Conservation (phyloP, 257 asterid species). For the Gentiana dahurica region DNA sequence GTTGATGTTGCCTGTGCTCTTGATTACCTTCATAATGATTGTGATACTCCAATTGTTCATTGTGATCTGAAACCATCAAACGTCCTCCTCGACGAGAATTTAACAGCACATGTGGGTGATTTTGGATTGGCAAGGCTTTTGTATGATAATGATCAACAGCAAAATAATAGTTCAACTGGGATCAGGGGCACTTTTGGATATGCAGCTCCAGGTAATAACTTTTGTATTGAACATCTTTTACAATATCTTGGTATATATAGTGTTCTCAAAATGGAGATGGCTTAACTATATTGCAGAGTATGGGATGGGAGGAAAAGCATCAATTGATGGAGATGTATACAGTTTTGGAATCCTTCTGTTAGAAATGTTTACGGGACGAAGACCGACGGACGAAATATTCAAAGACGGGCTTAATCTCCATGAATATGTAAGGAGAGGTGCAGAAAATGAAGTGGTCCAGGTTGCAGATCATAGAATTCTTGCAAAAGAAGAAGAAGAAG, state of each 20-base stretch:
- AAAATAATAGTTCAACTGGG: conserved; percentile 6
- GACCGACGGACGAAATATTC: conserved; percentile 31
- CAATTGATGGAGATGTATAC: conserved; percentile 36
- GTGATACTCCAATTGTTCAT: conserved; percentile 17
- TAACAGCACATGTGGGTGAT: conserved; percentile 17
- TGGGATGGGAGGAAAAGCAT: conserved; percentile 29
- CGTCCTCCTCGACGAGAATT: conserved; percentile 16
- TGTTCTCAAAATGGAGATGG: too few species aligned
- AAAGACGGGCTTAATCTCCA: conserved; percentile 29
- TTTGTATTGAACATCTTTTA: background rate
- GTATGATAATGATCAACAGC: too few species aligned
- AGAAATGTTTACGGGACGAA: conserved; percentile 35
- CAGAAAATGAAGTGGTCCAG: conserved; percentile 14
- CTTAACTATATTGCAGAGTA: conserved; percentile 21
- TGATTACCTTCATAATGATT: conserved; percentile 24
- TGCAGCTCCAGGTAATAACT: conserved; percentile 20
- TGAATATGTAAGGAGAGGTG: conserved; percentile 21
- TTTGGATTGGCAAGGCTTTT: conserved; percentile 17
- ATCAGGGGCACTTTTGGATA: conserved; percentile 21
- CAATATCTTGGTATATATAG: too few species aligned
- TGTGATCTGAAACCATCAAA: conserved; percentile 32
- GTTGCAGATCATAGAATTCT: conserved; percentile 18
- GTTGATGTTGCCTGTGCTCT: conserved; percentile 18
- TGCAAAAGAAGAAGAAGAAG: background rate
- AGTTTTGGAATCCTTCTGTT: conserved; percentile 43